Percentiles rank a stretch among this genome's conserved stretches.
Conservation (phyloP, 805 yeast species). For the Priceomyces castillae region DNA sequence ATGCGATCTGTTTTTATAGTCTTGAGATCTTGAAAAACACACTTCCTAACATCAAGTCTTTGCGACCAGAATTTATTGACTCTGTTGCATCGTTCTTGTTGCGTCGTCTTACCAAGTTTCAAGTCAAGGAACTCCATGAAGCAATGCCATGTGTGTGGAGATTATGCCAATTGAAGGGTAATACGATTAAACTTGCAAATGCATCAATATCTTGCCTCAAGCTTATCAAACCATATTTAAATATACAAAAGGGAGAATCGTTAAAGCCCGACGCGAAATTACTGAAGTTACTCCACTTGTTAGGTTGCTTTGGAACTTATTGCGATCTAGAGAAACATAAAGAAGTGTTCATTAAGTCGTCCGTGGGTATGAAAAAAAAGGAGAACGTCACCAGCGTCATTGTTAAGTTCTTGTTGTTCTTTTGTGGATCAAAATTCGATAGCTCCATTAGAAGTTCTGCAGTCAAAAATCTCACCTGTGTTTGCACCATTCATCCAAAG, state of each 20-base stretch:
- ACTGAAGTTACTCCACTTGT: conserved; percentile 54
- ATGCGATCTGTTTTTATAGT: conserved; percentile 44
- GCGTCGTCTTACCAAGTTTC: conserved; percentile 57
- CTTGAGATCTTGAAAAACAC: conserved; percentile 54
- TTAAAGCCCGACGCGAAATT: conserved; percentile 43
- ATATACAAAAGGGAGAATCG: conserved; percentile 17
- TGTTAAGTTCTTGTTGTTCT: conserved; percentile 55
- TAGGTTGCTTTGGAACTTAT: conserved; percentile 70
- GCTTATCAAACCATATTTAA: conserved; percentile 47
- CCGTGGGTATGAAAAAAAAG: conserved; percentile 42
- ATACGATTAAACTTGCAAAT: conserved; percentile 49
- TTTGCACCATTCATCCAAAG: conserved; percentile 64
- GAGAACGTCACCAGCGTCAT: conserved; percentile 60
- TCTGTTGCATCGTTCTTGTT: conserved; percentile 54
- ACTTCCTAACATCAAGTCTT: conserved; percentile 40
- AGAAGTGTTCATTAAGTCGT: conserved; percentile 35
- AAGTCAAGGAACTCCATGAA: conserved; percentile 58
- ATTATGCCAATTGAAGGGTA: conserved; percentile 46
- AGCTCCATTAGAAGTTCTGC: conserved; percentile 47
- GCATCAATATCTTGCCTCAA: conserved; percentile 64
- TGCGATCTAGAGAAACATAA: conserved; percentile 57
- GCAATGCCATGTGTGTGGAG: conserved; percentile 72
- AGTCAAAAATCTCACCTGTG: conserved; percentile 52
- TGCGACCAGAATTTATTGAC: conserved; percentile 50
- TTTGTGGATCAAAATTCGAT: conserved; percentile 40